Evolutionary conservation across 1,139 yeast species (phyloP), one percentile per base, ranked within the genome.

Genomic region (Candida mesenterica): DNA sequence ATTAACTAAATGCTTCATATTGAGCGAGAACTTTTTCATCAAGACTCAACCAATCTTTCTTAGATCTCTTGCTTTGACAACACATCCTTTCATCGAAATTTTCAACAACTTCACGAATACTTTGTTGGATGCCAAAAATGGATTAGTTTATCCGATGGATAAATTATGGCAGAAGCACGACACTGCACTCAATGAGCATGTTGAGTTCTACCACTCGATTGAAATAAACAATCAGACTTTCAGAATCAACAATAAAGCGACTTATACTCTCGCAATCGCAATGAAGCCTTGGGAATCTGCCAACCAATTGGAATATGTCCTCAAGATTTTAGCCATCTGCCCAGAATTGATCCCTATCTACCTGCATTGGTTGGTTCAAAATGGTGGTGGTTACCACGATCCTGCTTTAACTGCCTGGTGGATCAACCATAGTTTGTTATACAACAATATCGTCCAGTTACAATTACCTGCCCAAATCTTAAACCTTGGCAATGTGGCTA

Each of bases 201-300:
- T 12, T 24, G 26, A 13, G 5, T 20, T 23, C 20, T 39, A 36
- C 22, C 42, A 38, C 23, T 38, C 33, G 23, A 50, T 74, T 5
- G 47, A 49, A 4, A 61, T 76, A 12, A 73, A 77, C 45, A 72
- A 70, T 33, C 68, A 64, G 34, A 59, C 62, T 4, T 83, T 79
- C 59, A 75, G 65, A 44, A 65, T 83, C 24, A 72, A 80, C 48
- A 90, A 90, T 55, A 82, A 82, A 49, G 65, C 83, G 24, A 58
- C 89, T 3, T 79, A 79, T 48, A 72, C 81, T 2, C 59, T 88
- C 6, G 53, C 88, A 16, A 78, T 79, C 7, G 65, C 72, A 17
- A 65, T 90, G 45, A 87, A 85, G 50, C 95, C 97, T 0, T 83
- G 92, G 87, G 90, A 85, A 44, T 82, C 84, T 43, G 71, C 71